Percentiles rank a stretch among this genome's conserved stretches.
Evolutionary conservation across 1,139 yeast species (phyloP).

Genomic region (Zygosaccharomyces sapae): DNA sequence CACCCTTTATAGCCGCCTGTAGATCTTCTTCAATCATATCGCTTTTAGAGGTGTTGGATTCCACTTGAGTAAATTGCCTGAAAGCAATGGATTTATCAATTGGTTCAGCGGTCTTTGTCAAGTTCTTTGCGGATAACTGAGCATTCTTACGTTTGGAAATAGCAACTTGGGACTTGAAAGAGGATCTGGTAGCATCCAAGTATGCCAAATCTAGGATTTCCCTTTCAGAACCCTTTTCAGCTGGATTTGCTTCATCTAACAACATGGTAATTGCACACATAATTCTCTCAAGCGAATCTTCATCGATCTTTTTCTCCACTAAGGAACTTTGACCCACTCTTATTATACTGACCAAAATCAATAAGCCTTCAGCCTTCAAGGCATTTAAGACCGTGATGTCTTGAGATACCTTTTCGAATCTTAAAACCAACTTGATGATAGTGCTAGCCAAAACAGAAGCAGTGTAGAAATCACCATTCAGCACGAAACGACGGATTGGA

Average conservation of each 20-base stretch:
- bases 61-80: constrained; percentile 69
- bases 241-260: constrained; percentile 56
- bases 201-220: constrained; percentile 63
- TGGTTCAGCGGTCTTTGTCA: constrained; percentile 68
- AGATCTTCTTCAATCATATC: constrained; percentile 48
- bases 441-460: constrained; percentile 87
- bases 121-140: constrained; percentile 53
- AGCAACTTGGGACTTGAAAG: constrained; percentile 67
- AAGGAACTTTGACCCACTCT: constrained; percentile 81
- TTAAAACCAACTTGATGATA: constrained; percentile 78
- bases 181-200: constrained; percentile 84
- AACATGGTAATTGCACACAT: constrained; percentile 75
- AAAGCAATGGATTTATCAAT: constrained; percentile 78
- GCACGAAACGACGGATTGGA: constrained; percentile 74
- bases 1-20: constrained; percentile 45
- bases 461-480: constrained; percentile 86
- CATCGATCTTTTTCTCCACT: constrained; percentile 78
- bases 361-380: constrained; percentile 88
- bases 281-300: constrained; percentile 91
- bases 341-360: constrained; percentile 85
- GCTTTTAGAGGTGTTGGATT: constrained; percentile 39
- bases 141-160: constrained; percentile 51
- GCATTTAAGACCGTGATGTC: constrained; percentile 66
- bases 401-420: constrained; percentile 60
- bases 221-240: constrained; percentile 39